phyloP scores from a whole-genome alignment of 2,329 filamentous ascomycete species.

The Cladosporium sp. region DNA sequence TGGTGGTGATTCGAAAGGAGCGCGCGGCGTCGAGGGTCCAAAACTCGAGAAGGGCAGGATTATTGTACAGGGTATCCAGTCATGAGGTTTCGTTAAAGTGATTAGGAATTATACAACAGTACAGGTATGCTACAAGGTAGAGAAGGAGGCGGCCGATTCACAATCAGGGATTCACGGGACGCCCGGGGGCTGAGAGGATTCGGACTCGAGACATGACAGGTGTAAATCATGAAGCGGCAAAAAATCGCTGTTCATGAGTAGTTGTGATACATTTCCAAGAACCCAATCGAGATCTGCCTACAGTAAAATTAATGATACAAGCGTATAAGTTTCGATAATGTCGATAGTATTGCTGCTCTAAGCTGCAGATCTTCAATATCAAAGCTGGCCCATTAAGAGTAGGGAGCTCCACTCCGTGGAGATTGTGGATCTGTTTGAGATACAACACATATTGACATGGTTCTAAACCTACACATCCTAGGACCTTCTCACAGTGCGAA shows the following conservation, averaged over 20 bases:
- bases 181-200: background rate
- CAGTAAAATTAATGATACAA: background rate
- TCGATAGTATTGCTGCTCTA: background rate
- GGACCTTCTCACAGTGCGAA: constrained; percentile 18
- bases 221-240: background rate
- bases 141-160: background rate
- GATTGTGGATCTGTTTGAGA: background rate
- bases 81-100: background rate
- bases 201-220: background rate
- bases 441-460: background rate
- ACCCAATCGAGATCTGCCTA: background rate
- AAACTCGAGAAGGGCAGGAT: background rate
- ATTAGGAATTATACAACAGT: constrained; percentile 1
- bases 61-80: constrained; percentile 5
- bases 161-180: background rate
- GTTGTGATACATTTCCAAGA: background rate
- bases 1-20: background rate
- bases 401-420: background rate
- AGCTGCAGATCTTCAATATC: background rate
- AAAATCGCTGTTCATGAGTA: background rate
- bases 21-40: background rate
- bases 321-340: background rate
- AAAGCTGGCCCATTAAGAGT: background rate
- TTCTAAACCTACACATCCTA: background rate
- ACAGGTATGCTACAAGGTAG: background rate